These are phyloP conservation scores for Ceratobasidium sp. DNA, from an alignment of 1,284 basidiomycete species.

Conservation along the genomic window DNA sequence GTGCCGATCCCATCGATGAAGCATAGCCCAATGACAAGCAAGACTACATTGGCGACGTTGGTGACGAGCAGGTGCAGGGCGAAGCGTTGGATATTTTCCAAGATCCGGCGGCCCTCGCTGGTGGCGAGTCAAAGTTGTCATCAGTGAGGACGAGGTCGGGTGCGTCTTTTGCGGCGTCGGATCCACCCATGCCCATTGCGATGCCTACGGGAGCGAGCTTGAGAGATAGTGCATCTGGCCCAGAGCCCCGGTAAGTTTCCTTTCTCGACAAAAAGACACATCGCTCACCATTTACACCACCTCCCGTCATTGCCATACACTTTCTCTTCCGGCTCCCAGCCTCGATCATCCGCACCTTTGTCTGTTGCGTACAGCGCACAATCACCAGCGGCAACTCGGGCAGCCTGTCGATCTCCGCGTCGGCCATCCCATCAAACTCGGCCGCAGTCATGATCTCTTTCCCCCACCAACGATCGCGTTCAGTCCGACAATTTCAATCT, in stretches of 20 bases:
- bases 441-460: constrained; percentile 78
- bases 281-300: constrained; percentile 65
- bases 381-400: constrained; percentile 67
- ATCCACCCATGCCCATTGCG: too few relatives aligned
- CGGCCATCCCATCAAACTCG: too few relatives aligned
- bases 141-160: too few relatives aligned
- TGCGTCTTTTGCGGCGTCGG: too few relatives aligned
- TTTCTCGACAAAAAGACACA: too few relatives aligned
- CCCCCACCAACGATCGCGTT: constrained; percentile 63
- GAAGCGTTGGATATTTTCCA: constrained; percentile 62
- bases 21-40: constrained; percentile 71
- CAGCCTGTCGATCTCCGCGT: constrained; percentile 68
- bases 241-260: not conserved
- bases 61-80: constrained; percentile 64
- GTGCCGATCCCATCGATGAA: constrained; percentile 67
- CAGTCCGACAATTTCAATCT: constrained; percentile 74
- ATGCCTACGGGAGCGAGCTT: constrained; percentile 69
- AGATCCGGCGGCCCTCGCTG: too few relatives aligned
- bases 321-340: constrained; percentile 63
- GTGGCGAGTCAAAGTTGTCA: too few relatives aligned
- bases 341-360: constrained; percentile 65
- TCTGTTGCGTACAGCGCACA: constrained; percentile 66
- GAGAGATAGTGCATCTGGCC: constrained; percentile 60
- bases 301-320: constrained; percentile 58
- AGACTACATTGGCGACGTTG: constrained; percentile 70